Evolutionary conservation across 176 grass and related monocot genomes (phyloP), one percentile per base, ranked within the genome.

Genomic region (Eragrostis nindensis): DNA sequence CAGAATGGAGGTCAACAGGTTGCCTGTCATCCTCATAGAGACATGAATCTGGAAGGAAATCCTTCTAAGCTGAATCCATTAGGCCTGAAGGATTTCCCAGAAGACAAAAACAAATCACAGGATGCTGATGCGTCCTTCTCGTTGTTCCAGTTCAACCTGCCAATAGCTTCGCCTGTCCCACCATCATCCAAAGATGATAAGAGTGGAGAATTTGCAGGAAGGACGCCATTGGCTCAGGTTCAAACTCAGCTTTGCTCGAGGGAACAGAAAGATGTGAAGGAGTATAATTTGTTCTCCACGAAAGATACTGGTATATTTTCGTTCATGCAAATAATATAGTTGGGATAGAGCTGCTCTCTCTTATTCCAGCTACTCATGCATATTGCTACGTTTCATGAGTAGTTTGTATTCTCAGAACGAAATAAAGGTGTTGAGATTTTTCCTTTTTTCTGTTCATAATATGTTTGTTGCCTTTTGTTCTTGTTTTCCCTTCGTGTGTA

Each of bases 91-190:
- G 55, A 56, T 80, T 66, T 41, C 55, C 5, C 29, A 47, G 82
- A 85, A 86, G 80, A 81, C 29, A 78, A 62, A 45, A 70, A 54
- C 61, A 78, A 77, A 76, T 74, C 30, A 21, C 66, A 73, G 16
- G 81, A 81, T 19, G 74, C 21, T 3, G 85, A 45, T 79, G 72
- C 90, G 25, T 84, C 88, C 71, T 98, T 98, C 78, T 98, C 96
- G 5, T 74, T 98, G 62, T 98, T 98, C 68, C 96, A 98, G 13
- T 98, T 89, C 80, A 91, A 92, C 49, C 82, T 90, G 46, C 96
- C 90, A 27, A 87, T 93, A 74, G 88, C 83, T 72, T 74, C 86
- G 30, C 80, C 56, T 32, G 86, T 82, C 46, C 64, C 80, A 36
- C 78, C 73, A 30, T 87, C 76, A 70, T 86, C 71, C 40, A 86